Percentiles rank a stretch among this genome's conserved stretches.
phyloP scores from a whole-genome alignment of 2,329 filamentous ascomycete genomes.

The Cladophialophora yegresii region DNA sequence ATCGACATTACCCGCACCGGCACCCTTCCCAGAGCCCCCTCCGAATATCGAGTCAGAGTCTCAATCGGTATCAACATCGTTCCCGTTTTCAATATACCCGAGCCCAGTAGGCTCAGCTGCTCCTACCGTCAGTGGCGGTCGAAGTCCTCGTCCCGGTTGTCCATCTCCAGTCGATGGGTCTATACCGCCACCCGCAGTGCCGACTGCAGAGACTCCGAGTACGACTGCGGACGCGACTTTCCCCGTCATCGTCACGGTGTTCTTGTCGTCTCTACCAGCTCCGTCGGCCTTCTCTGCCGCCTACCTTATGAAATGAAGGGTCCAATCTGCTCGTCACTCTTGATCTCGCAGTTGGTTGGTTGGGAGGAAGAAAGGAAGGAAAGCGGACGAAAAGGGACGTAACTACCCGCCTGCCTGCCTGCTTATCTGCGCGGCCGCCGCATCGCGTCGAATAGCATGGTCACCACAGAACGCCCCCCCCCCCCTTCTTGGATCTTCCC shows the following conservation, averaged over 20 bases:
- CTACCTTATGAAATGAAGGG: background rate
- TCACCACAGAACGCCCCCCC: too few species aligned
- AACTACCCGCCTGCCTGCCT: too few species aligned
- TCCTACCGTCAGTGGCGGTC: background rate
- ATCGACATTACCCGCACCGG: background rate
- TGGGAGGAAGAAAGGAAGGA: too few species aligned
- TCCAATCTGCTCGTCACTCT: background rate
- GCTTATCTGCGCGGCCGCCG: too few species aligned
- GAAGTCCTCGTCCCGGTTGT: background rate
- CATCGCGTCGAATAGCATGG: too few species aligned
- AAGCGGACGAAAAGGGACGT: too few species aligned
- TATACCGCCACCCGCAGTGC: background rate
- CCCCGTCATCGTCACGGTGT: background rate
- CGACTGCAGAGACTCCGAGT: background rate
- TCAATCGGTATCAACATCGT: background rate
- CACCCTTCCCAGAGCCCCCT: conserved; percentile 5
- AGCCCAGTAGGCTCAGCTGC: background rate
- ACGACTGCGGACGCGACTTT: background rate
- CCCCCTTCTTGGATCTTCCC: too few species aligned
- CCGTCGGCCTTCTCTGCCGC: background rate
- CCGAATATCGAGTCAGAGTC: conserved; percentile 1
- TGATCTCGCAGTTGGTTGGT: too few species aligned
- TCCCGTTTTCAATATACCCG: background rate
- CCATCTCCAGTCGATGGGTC: background rate
- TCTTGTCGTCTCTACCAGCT: background rate